These are phyloP conservation scores for Magnolia sinica DNA, from an alignment of 164 flowering plant species.

Conservation along the genomic window DNA sequence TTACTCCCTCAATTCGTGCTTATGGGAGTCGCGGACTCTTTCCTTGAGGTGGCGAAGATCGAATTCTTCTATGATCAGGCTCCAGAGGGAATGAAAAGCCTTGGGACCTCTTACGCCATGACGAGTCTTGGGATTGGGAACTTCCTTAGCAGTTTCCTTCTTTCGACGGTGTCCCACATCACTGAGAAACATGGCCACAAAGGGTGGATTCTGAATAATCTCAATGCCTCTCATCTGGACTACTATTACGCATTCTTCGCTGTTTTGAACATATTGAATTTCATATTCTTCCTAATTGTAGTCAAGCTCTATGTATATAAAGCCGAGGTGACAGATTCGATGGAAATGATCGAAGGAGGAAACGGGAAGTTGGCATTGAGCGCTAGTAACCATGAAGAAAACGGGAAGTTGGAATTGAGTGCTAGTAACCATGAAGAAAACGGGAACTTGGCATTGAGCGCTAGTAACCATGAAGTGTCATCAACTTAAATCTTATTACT, in stretches of 20 bases:
- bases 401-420: too few relatives aligned
- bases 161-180: conserved; percentile 12
- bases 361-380: neutral
- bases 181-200: conserved; percentile 17
- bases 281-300: conserved; percentile 45
- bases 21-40: conserved; percentile 25
- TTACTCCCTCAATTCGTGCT: conserved; percentile 25
- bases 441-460: too few relatives aligned
- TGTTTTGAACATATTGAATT: conserved; percentile 39
- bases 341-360: neutral
- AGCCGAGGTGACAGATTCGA: conserved; percentile 36
- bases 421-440: too few relatives aligned
- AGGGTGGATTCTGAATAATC: conserved; percentile 25
- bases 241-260: conserved; percentile 43
- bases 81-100: conserved; percentile 28
- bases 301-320: conserved; percentile 45
- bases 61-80: conserved; percentile 35
- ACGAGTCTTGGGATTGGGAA: conserved; percentile 24
- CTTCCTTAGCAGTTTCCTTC: conserved; percentile 25
- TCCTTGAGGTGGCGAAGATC: conserved; percentile 22
- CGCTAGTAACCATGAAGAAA: too few relatives aligned
- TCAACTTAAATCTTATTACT: too few relatives aligned
- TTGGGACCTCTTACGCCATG: conserved; percentile 23
- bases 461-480: neutral
- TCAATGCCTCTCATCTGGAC: conserved; percentile 31